A percentile compares a stretch with the other conserved stretches of the same genome.
Evolutionary conservation across 495 filamentous ascomycete species (phyloP).

Genomic region (Trichoderma virens): DNA sequence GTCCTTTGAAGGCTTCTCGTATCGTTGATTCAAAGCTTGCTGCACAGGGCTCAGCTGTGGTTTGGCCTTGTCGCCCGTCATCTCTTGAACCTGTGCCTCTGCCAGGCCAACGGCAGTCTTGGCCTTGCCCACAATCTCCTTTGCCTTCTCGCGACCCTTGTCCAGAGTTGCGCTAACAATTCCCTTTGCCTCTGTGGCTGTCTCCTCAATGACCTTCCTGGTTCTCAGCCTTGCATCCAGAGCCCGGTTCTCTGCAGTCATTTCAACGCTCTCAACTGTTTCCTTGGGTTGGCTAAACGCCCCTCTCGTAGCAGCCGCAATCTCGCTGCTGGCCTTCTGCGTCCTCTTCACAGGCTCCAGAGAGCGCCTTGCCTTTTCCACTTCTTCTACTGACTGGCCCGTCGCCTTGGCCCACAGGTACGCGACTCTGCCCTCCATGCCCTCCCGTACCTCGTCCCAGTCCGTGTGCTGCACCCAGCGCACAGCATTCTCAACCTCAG

Average conservation of each 20-base stretch:
- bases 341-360: constrained; percentile 16
- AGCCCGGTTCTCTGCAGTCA: constrained; percentile 17
- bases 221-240: constrained; percentile 5
- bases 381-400: constrained; percentile 16
- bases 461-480: constrained; percentile 58
- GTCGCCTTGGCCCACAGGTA: constrained; percentile 22
- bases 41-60: constrained; percentile 33
- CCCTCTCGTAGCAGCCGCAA: constrained; percentile 23
- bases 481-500: constrained; percentile 61
- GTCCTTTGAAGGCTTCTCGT: constrained; percentile 27
- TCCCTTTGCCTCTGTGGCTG: constrained; percentile 22
- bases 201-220: constrained; percentile 11
- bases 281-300: constrained; percentile 26
- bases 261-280: constrained; percentile 13
- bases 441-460: constrained; percentile 53
- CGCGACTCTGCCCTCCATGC: constrained; percentile 35
- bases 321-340: constrained; percentile 19
- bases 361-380: constrained; percentile 14
- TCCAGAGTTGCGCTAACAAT: constrained; percentile 23
- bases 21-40: constrained; percentile 39
- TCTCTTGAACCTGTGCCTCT: constrained; percentile 22
- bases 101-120: constrained; percentile 21
- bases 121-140: constrained; percentile 7
- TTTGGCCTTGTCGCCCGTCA: constrained; percentile 18
- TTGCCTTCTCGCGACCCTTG: constrained; percentile 20